Evolutionary conservation across 1,139 yeast genomes (phyloP).

Genomic region (Spathaspora sp.): DNA sequence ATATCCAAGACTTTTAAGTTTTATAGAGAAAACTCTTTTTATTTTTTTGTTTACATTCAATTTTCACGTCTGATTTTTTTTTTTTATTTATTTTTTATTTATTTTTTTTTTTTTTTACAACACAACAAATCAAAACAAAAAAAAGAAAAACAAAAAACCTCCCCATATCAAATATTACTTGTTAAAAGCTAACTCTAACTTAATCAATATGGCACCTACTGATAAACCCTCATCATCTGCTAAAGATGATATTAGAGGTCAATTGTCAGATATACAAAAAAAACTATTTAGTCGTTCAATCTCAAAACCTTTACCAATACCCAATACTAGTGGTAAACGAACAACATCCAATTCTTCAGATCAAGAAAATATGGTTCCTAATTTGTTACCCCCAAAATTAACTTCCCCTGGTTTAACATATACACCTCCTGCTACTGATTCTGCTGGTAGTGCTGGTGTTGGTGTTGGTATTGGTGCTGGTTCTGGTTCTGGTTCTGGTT

Average conservation of each 20-base stretch:
- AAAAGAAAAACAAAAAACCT: too few relatives aligned
- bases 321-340: conserved; percentile 3
- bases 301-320: conserved; percentile 15
- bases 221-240: conserved; percentile 9
- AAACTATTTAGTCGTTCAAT: conserved; percentile 42
- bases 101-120: neutral
- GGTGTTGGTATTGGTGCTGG: neutral
- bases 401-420: conserved; percentile 11
- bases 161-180: neutral
- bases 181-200: too few relatives aligned
- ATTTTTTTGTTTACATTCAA: too few relatives aligned
- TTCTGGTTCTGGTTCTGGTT: too few relatives aligned
- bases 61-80: neutral
- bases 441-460: conserved; percentile 10
- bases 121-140: neutral
- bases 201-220: conserved; percentile 13
- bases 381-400: conserved; percentile 16
- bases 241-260: conserved; percentile 50
- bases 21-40: too few relatives aligned
- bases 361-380: conserved; percentile 23
- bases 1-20: too few relatives aligned
- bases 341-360: conserved; percentile 10
- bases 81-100: neutral
- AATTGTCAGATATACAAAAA: conserved; percentile 60
- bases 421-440: conserved; percentile 23